phyloP scores from a whole-genome alignment of 371 early-diverging fungal species.

The Sporodiniella umbellata region DNA sequence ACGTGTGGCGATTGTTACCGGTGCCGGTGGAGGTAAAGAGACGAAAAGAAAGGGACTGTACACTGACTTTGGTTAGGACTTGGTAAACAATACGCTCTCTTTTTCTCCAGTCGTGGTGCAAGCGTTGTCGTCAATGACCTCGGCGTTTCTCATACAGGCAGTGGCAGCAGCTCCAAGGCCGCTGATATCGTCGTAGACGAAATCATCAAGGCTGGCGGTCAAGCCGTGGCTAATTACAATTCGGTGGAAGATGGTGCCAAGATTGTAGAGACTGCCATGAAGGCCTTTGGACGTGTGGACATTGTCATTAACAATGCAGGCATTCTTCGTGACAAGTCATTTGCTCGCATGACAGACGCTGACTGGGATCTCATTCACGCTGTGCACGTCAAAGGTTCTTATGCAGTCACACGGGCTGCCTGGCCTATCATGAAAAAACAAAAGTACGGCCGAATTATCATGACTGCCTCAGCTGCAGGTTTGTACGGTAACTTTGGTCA shows the following conservation, averaged over 20 bases:
- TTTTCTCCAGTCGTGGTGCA: constrained; percentile 88
- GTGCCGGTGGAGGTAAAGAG: constrained; percentile 90
- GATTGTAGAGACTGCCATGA: constrained; percentile 94
- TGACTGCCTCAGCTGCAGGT: constrained; percentile 93
- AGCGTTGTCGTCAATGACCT: constrained; percentile 91
- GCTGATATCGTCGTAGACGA: constrained; percentile 97
- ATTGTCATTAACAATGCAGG: constrained; percentile 98
- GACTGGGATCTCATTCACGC: constrained; percentile 94
- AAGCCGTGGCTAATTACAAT: constrained; percentile 97
- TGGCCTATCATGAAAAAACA: constrained; percentile 96
- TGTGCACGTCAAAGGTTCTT: constrained; percentile 94
- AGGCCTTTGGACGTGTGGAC: constrained; percentile 94
- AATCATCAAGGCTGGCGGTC: constrained; percentile 87
- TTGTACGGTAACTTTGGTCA: constrained; percentile 99
- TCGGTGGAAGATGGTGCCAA: constrained; percentile 95
- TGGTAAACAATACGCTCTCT: constrained; percentile 89
- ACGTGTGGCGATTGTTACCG: constrained; percentile 94
- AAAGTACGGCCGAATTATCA: constrained; percentile 84
- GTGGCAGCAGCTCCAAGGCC: constrained; percentile 71
- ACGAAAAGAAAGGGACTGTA: background rate
- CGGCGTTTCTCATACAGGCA: constrained; percentile 81
- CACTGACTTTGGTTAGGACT: constrained; percentile 51
- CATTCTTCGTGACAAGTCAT: constrained; percentile 94
- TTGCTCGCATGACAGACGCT: constrained; percentile 91
- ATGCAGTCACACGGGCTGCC: constrained; percentile 94